A percentile compares a stretch with the other conserved stretches of the same genome.
phyloP scores from a whole-genome alignment of 2,329 filamentous ascomycete genomes.

The Sclerotinia borealis region DNA sequence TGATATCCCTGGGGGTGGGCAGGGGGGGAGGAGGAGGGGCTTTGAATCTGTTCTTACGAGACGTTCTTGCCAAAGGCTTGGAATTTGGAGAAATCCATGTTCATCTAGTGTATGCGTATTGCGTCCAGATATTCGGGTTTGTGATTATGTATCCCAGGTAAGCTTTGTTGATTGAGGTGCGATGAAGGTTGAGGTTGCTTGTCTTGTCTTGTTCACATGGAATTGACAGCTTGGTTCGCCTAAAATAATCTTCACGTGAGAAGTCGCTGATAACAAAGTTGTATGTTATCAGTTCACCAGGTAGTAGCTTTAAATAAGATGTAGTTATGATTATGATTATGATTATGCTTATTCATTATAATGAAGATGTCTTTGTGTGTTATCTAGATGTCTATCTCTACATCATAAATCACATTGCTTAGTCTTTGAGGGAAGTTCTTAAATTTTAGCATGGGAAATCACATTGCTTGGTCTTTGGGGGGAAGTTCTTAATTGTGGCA shows the following conservation, averaged over 20 bases:
- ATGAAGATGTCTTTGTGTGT: not conserved
- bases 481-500: not conserved
- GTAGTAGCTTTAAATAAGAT: not conserved
- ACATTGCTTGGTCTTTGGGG: not conserved
- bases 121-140: not conserved
- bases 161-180: constrained; percentile 6
- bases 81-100: constrained; percentile 57
- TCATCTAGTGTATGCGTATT: constrained; percentile 7
- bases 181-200: constrained; percentile 11
- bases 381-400: not conserved
- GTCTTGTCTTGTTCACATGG: constrained; percentile 6
- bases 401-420: not conserved
- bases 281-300: not conserved
- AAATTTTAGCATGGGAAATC: not conserved
- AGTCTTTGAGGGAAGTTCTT: too few relatives aligned
- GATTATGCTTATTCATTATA: not conserved
- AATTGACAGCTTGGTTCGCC: constrained; percentile 3
- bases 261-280: not conserved
- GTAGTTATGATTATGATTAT: not conserved
- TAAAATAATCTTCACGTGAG: constrained; percentile 5
- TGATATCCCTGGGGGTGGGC: constrained; percentile 17
- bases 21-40: constrained; percentile 14
- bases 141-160: not conserved
- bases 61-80: constrained; percentile 66
- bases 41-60: constrained; percentile 42